phyloP scores from a whole-genome alignment of 2,329 filamentous ascomycete species.

The Fusarium avenaceum region DNA sequence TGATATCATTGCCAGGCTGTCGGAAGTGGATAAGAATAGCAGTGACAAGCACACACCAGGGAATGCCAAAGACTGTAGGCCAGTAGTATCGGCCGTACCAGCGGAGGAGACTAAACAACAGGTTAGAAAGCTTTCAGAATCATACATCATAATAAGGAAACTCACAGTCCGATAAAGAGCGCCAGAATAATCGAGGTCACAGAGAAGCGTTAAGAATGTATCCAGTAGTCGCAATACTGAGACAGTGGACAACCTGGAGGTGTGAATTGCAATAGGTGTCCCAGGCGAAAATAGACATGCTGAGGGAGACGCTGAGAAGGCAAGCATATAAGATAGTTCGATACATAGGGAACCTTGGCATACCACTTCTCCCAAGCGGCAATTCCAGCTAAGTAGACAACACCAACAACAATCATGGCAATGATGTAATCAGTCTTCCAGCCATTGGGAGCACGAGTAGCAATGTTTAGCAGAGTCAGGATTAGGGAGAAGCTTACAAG shows the following conservation, averaged over 20 bases:
- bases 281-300: slow-evolving; percentile 57
- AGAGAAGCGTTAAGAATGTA: slow-evolving; percentile 64
- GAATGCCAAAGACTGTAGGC: slow-evolving; percentile 62
- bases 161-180: slow-evolving; percentile 59
- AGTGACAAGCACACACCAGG: slow-evolving; percentile 67
- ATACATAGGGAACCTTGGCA: slow-evolving; percentile 60
- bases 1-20: slow-evolving; percentile 55
- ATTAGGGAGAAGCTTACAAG: slow-evolving; percentile 66
- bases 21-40: slow-evolving; percentile 57
- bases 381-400: slow-evolving; percentile 62
- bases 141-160: neutral
- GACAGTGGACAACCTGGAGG: slow-evolving; percentile 64
- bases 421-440: slow-evolving; percentile 66
- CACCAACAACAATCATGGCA: slow-evolving; percentile 68
- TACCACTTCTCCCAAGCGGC: slow-evolving; percentile 69
- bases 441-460: slow-evolving; percentile 55
- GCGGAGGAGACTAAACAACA: slow-evolving; percentile 57
- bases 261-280: slow-evolving; percentile 65
- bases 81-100: slow-evolving; percentile 66
- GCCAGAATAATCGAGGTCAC: slow-evolving; percentile 63
- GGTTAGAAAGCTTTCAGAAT: neutral
- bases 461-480: slow-evolving; percentile 73
- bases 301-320: slow-evolving; percentile 55
- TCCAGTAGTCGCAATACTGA: slow-evolving; percentile 61
- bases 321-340: slow-evolving; percentile 64